Conservation (phyloP, 2,329 filamentous ascomycete species). For the Ceratocystis cubensis region DNA sequence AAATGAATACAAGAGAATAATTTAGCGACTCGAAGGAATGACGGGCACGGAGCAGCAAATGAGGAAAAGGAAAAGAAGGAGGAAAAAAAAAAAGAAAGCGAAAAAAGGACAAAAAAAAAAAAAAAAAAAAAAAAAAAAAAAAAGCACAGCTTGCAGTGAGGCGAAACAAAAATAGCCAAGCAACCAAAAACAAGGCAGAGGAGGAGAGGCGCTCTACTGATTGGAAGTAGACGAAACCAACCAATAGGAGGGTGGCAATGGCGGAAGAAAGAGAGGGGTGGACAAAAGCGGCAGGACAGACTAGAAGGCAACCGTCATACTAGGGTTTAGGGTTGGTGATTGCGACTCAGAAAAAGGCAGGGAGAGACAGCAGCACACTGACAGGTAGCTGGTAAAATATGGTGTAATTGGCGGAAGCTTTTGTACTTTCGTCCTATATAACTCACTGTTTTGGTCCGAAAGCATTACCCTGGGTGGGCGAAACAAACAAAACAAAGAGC, state of each 20-base stretch:
- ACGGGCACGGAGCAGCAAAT: background rate
- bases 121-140: background rate
- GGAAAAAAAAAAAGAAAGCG: background rate
- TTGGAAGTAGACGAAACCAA: background rate
- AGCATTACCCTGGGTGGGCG: background rate
- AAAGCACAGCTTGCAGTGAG: background rate
- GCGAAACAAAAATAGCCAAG: constrained; percentile 1
- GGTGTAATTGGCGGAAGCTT: background rate
- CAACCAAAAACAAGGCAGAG: background rate
- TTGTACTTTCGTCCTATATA: background rate
- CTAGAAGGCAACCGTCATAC: background rate
- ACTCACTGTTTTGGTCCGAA: background rate
- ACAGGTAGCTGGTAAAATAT: background rate
- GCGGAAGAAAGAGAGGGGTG: background rate
- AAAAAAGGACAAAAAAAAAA: background rate
- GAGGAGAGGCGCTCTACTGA: background rate
- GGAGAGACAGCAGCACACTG: no score
- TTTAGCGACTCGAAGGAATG: background rate
- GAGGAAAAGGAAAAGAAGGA: no score
- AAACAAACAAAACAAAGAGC: constrained; percentile 10
- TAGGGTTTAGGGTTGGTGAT: no score
- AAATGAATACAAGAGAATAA: no score
- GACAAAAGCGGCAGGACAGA: background rate
- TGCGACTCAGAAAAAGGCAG: background rate
- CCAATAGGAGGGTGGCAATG: background rate